Evolutionary conservation across 2,329 filamentous ascomycete species (phyloP).

Genomic region (Aspergillus eucalypticola): DNA sequence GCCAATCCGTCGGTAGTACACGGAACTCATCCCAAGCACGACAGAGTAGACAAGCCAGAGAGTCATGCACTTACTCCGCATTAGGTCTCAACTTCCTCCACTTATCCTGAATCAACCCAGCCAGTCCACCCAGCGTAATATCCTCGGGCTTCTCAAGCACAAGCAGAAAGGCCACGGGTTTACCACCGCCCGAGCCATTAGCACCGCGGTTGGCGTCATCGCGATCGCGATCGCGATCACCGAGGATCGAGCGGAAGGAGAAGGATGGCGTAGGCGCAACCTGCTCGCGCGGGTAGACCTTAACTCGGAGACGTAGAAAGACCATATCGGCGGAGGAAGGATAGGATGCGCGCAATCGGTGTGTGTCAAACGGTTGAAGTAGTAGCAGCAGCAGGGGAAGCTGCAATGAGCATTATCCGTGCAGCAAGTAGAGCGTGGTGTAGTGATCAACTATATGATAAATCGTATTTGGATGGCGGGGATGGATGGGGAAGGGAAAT

Average conservation of each 20-base stretch:
- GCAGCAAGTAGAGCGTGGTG: too few species aligned
- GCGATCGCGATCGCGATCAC: constrained; percentile 17
- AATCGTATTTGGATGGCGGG: neutral
- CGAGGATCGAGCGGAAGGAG: constrained; percentile 15
- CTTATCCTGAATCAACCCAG: constrained; percentile 33
- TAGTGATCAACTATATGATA: neutral
- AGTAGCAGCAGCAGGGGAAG: neutral
- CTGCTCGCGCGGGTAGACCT: constrained; percentile 34
- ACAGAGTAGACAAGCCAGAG: constrained; percentile 1
- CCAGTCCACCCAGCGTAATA: constrained; percentile 32
- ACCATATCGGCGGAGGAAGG: constrained; percentile 30
- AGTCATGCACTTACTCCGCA: constrained; percentile 30
- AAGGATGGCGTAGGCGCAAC: constrained; percentile 16
- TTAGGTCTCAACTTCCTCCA: constrained; percentile 37
- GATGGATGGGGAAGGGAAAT: neutral
- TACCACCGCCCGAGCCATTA: constrained; percentile 8
- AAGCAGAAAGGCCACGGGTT: constrained; percentile 34
- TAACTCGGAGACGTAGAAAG: constrained; percentile 39
- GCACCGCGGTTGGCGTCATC: constrained; percentile 17
- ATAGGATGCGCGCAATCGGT: neutral
- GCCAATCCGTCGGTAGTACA: constrained; percentile 9
- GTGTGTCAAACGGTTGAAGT: neutral
- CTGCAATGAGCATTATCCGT: neutral
- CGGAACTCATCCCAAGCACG: neutral
- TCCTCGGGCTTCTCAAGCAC: constrained; percentile 34